Conservation (phyloP, 139 green algal species). For the Diplosphaera chodatii region DNA sequence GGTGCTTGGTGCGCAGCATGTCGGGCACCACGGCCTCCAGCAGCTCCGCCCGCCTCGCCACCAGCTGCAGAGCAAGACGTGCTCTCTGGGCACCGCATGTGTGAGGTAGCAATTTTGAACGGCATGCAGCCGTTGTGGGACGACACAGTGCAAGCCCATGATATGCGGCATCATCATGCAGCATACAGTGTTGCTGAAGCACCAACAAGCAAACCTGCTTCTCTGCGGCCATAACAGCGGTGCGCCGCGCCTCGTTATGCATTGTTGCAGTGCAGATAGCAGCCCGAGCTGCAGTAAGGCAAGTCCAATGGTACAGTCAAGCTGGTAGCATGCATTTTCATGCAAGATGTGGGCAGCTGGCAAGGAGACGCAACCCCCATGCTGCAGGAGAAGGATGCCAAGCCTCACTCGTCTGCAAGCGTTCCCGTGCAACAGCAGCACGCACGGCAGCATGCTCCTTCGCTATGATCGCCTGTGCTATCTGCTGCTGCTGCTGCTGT, state of each 20-base stretch:
- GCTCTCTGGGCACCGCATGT: no score
- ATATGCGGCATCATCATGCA: no score
- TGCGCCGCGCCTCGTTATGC: background rate
- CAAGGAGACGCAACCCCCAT: no score
- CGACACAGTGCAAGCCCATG: no score
- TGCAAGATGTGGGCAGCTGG: no score
- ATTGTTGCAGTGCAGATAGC: background rate
- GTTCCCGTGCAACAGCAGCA: background rate
- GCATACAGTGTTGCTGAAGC: no score
- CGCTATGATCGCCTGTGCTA: background rate
- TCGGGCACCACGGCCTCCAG: background rate
- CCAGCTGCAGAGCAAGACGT: background rate
- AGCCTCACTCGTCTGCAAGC: background rate
- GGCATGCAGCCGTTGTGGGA: no score
- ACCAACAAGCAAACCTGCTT: no score
- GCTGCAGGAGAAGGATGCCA: no score
- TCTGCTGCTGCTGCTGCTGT: background rate
- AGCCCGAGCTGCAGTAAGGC: background rate
- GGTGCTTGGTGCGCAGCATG: background rate
- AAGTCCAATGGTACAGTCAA: no score
- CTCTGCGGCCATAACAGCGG: background rate
- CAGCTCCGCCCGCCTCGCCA: background rate
- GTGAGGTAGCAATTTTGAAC: no score
- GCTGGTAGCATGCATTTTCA: no score
- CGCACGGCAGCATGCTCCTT: background rate